Conservation (phyloP, 2,329 filamentous ascomycete genomes). For the Apiospora rasikravindrae region DNA sequence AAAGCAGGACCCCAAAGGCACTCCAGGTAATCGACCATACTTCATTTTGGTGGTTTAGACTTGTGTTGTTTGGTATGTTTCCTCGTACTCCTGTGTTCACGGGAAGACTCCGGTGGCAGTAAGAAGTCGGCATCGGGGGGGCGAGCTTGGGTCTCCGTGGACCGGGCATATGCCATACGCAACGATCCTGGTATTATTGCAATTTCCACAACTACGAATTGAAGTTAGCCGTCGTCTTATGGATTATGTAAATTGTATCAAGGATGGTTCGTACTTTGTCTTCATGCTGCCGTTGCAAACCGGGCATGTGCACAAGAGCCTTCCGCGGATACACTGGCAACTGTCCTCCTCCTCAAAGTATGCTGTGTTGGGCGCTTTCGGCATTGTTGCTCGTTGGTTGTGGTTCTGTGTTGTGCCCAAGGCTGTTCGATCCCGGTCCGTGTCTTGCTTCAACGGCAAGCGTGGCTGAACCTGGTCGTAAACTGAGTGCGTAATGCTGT, state of each 20-base stretch:
- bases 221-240: not conserved
- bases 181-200: not conserved
- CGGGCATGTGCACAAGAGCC: not conserved
- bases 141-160: not conserved
- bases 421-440: not conserved
- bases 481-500: not conserved
- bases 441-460: not conserved
- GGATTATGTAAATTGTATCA: too few relatives aligned
- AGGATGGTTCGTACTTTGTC: not conserved
- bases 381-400: not conserved
- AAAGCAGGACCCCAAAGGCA: not conserved
- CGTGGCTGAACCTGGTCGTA: not conserved
- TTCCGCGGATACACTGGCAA: not conserved
- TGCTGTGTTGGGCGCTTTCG: not conserved
- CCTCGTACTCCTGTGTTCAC: not conserved
- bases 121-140: not conserved
- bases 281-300: slow-evolving; percentile 9
- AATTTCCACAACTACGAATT: not conserved
- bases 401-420: not conserved
- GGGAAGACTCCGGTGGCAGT: not conserved
- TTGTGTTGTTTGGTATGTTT: not conserved
- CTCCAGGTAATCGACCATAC: too few relatives aligned
- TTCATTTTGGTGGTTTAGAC: not conserved
- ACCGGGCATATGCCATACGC: not conserved
- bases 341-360: not conserved